Base-by-base conservation (phyloP, 1,284 basidiomycete species). In the Melampsora larici-populina region DNA sequence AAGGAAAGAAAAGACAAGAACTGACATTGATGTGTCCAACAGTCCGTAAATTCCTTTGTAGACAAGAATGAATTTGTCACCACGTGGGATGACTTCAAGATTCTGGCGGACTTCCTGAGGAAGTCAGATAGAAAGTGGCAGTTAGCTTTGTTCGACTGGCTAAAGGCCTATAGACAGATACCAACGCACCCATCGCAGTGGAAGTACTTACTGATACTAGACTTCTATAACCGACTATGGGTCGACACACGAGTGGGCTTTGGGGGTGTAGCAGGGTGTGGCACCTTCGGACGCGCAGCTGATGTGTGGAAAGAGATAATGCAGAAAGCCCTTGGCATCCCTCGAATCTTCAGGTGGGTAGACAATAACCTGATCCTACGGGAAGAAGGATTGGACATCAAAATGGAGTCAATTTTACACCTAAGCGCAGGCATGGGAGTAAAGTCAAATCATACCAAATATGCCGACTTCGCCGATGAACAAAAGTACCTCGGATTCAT, bases 91-190 rank as follows among this genome's bases (percentile, higher is more conserved):
- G 29, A 68, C 46, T 68, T 46, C n/a, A 40, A 46, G 18, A 17
- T 40, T 3, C 31, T 68, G 11, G 43, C 33, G 15, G n/a, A 68
- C 24, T 68, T 68, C 24, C 13, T 68, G 18, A 5, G 13, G n/a
- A 11, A 40, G 46, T 8, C 4, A 4, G 5, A 5, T 4, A 40
- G 18, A 29, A 21, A 21, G 6, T 18, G n/a, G 6, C 31, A 29
- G 31, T 65, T 8, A 17, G 29, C n/a, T n/a, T 29, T 29, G 31
- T 65, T 9, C 6, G 9, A 70, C 17, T 70, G 69, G 69, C 46
- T 29, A 31, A 58, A 70, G 49, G 69, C 69, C 4, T 70, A 70
- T 29, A 6, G 66, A 4, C 66, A 69, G 18, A 69, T 69, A 29
- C 66, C 43, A 49, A 69, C 66, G 4, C 18, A 29, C 9, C 11